Evolutionary conservation across 2,329 filamentous ascomycete genomes (phyloP).

Genomic region (Blumeria graminis): DNA sequence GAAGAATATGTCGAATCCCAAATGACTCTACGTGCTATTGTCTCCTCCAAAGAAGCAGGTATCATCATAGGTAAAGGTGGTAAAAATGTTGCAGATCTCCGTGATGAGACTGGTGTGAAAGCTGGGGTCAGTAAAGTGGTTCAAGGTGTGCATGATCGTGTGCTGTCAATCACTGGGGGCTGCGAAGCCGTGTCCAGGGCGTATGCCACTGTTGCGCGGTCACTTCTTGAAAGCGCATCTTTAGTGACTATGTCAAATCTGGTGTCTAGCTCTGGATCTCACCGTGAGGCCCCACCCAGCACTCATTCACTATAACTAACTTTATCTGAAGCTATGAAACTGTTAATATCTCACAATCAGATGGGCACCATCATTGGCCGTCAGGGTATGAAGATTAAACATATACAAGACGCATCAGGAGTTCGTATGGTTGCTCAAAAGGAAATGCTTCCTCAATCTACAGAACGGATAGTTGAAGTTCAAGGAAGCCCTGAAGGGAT

Average conservation of each 20-base stretch:
- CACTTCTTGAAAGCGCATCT: conserved; percentile 77
- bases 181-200: conserved; percentile 76
- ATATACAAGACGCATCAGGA: conserved; percentile 89
- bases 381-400: conserved; percentile 95
- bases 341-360: conserved; percentile 97
- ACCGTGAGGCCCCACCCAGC: conserved; percentile 41
- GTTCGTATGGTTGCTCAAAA: conserved; percentile 99
- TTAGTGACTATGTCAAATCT: conserved; percentile 91
- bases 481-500: conserved; percentile 89
- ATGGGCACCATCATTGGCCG: conserved; percentile 99
- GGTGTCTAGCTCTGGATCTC: conserved; percentile 67
- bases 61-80: conserved; percentile 98
- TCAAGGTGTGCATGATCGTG: conserved; percentile 87
- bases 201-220: conserved; percentile 79
- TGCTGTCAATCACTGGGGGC: conserved; percentile 80
- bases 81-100: conserved; percentile 91
- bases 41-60: conserved; percentile 95
- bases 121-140: conserved; percentile 98
- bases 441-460: conserved; percentile 97
- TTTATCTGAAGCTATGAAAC: conserved; percentile 51
- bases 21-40: conserved; percentile 86
- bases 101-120: conserved; percentile 93
- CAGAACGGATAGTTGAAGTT: conserved; percentile 90
- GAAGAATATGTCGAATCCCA: conserved; percentile 88
- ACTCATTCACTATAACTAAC: conserved; percentile 1